Conservation (phyloP, 495 filamentous ascomycete genomes). For the Tuber umbilicatum region DNA sequence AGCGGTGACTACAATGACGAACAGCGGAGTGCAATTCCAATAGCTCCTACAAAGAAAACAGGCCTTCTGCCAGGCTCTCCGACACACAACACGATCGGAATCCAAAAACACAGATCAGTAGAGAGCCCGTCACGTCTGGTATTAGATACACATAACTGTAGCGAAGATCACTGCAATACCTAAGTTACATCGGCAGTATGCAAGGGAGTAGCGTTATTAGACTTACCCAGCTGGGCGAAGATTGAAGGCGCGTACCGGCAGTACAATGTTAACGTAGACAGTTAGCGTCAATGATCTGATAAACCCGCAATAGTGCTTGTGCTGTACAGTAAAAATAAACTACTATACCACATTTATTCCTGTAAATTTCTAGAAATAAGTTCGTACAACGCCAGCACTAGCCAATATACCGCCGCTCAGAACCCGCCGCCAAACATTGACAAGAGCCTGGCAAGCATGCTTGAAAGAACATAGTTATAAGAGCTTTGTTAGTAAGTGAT, state of each 20-base stretch:
- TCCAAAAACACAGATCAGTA: conserved; percentile 26
- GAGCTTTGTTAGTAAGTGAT: neutral
- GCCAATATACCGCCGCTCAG: neutral
- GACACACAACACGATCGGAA: conserved; percentile 64
- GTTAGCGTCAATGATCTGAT: neutral
- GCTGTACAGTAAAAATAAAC: neutral
- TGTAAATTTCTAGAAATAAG: conserved; percentile 65
- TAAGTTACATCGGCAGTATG: conserved; percentile 69
- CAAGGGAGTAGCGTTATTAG: conserved; percentile 57
- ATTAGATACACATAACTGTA: conserved; percentile 42
- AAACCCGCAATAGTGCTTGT: neutral
- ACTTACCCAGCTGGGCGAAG: conserved; percentile 62
- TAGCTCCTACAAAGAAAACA: conserved; percentile 47
- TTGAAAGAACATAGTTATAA: conserved; percentile 23
- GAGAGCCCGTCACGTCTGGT: conserved; percentile 8
- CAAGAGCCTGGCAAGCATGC: neutral
- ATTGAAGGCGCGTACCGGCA: conserved; percentile 70
- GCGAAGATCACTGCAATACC: conserved; percentile 68
- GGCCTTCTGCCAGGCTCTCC: conserved; percentile 35
- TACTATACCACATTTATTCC: conserved; percentile 56
- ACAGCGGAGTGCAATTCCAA: conserved; percentile 47
- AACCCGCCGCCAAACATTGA: neutral
- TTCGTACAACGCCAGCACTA: conserved; percentile 6
- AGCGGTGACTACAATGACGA: conserved; percentile 69
- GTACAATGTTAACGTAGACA: conserved; percentile 41